A percentile compares a stretch with the other conserved stretches of the same genome.
These are phyloP conservation scores for Reutealis trisperma DNA, from an alignment of 345 rosid genomes.

Conservation along the genomic window DNA sequence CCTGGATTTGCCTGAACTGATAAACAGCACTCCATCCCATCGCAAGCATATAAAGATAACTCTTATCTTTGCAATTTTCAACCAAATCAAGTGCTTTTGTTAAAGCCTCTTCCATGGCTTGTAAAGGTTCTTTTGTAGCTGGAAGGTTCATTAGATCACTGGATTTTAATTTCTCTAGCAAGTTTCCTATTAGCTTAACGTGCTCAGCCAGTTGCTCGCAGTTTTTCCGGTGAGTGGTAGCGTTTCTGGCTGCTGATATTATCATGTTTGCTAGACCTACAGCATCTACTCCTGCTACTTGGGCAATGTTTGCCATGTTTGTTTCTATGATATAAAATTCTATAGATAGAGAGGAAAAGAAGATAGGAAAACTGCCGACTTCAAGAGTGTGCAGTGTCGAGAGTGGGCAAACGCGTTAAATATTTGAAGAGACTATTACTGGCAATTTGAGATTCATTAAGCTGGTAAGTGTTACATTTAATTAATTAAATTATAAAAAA, in stretches of 20 bases:
- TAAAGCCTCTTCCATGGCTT: slow-evolving; percentile 40
- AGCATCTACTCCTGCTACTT: slow-evolving; percentile 30
- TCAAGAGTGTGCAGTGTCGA: too few species aligned
- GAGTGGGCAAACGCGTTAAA: too few species aligned
- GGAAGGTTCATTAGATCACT: slow-evolving; percentile 38
- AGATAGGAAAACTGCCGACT: too few species aligned
- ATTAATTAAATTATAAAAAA: too few species aligned
- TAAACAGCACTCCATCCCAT: slow-evolving; percentile 45
- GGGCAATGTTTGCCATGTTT: slow-evolving; percentile 21
- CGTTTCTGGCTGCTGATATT: slow-evolving; percentile 33
- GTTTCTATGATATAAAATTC: not conserved
- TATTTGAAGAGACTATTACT: too few species aligned
- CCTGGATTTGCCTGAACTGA: slow-evolving; percentile 40
- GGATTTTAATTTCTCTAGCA: slow-evolving; percentile 39
- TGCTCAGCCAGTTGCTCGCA: slow-evolving; percentile 44
- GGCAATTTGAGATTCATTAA: too few species aligned
- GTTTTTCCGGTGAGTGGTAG: slow-evolving; percentile 34
- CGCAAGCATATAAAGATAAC: slow-evolving; percentile 43
- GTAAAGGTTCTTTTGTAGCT: slow-evolving; percentile 39
- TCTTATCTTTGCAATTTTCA: slow-evolving; percentile 38
- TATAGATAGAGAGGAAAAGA: not conserved
- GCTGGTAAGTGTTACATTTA: too few species aligned
- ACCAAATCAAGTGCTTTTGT: slow-evolving; percentile 35
- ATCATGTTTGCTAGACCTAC: slow-evolving; percentile 29
- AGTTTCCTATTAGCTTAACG: slow-evolving; percentile 33